Evolutionary conservation across 2,329 filamentous ascomycete genomes (phyloP).

Genomic region (Raffaelea arxii): DNA sequence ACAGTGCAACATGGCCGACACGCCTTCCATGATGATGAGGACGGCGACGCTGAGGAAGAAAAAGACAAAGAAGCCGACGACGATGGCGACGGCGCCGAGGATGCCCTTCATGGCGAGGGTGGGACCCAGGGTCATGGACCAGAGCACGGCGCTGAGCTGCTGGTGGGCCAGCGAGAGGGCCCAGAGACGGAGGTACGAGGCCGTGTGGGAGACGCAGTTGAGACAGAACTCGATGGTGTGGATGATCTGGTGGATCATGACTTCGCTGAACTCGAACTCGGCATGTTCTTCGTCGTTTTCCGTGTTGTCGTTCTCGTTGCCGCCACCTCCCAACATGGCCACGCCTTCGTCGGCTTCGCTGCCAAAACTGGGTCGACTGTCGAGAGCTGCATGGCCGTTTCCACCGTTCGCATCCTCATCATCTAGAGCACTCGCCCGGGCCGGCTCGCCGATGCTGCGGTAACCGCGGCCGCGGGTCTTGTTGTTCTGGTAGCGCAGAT

Average conservation of each 20-base stretch:
- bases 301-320: too few relatives aligned
- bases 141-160: slow-evolving; percentile 89
- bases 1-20: slow-evolving; percentile 83
- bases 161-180: slow-evolving; percentile 94
- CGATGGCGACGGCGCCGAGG: slow-evolving; percentile 67
- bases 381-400: slow-evolving; percentile 16
- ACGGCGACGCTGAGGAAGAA: slow-evolving; percentile 64
- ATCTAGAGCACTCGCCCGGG: slow-evolving; percentile 78
- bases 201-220: slow-evolving; percentile 97
- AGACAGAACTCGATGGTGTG: slow-evolving; percentile 99
- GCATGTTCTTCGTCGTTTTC: slow-evolving; percentile 75
- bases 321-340: slow-evolving; percentile 81
- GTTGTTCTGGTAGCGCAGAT: slow-evolving; percentile 90
- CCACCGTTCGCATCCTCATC: slow-evolving; percentile 53
- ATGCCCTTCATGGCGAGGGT: slow-evolving; percentile 59
- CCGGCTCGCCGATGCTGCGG: slow-evolving; percentile 82
- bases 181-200: slow-evolving; percentile 97
- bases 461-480: slow-evolving; percentile 79
- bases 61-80: slow-evolving; percentile 79
- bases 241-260: slow-evolving; percentile 98
- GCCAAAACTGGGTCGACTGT: slow-evolving; percentile 38
- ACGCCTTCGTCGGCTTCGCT: slow-evolving; percentile 66
- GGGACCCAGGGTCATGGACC: slow-evolving; percentile 85
- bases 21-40: slow-evolving; percentile 90
- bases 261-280: slow-evolving; percentile 93